phyloP scores from a whole-genome alignment of 108 stramenopile genomes.

The Pseudonitzschia pungens region DNA sequence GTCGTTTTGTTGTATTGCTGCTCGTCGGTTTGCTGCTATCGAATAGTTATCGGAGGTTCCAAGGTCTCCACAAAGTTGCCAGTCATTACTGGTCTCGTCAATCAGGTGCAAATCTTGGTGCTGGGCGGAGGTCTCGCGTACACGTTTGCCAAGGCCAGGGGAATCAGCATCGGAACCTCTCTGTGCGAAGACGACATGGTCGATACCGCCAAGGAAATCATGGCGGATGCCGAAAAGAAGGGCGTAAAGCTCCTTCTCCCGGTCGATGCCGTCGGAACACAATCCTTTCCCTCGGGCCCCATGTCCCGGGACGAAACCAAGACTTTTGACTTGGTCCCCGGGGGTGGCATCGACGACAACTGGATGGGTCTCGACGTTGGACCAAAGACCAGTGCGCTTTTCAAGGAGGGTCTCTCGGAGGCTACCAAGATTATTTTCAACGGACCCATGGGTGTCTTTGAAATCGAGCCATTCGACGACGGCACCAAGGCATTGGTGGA shows the following conservation, averaged over 20 bases:
- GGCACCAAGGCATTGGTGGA: conserved; percentile 89
- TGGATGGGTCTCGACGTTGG: conserved; percentile 99
- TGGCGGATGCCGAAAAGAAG: conserved; percentile 59
- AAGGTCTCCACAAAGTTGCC: conserved; percentile 97
- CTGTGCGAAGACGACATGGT: conserved; percentile 91
- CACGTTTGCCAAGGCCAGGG: conserved; percentile 94
- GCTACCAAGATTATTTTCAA: conserved; percentile 91
- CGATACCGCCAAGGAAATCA: conserved; percentile 81
- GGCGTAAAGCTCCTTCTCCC: conserved; percentile 86
- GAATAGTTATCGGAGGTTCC: conserved; percentile 93
- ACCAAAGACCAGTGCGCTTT: conserved; percentile 71
- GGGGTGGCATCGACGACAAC: conserved; percentile 78
- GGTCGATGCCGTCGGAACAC: conserved; percentile 84
- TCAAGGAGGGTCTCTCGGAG: conserved; percentile 56
- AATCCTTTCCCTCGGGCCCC: conserved; percentile 43
- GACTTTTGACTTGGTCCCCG: conserved; percentile 57
- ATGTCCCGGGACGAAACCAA: conserved; percentile 62
- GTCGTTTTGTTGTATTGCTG: conserved; percentile 30
- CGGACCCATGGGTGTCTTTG: conserved; percentile 98
- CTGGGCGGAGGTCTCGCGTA: conserved; percentile 97
- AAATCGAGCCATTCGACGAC: conserved; percentile 84
- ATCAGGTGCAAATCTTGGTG: conserved; percentile 86
- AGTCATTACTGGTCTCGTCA: conserved; percentile 88
- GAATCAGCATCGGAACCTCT: conserved; percentile 72
- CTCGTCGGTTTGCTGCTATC: not conserved